Evolutionary conservation across 1,139 yeast genomes (phyloP).

Genomic region (Pichia sp.): DNA sequence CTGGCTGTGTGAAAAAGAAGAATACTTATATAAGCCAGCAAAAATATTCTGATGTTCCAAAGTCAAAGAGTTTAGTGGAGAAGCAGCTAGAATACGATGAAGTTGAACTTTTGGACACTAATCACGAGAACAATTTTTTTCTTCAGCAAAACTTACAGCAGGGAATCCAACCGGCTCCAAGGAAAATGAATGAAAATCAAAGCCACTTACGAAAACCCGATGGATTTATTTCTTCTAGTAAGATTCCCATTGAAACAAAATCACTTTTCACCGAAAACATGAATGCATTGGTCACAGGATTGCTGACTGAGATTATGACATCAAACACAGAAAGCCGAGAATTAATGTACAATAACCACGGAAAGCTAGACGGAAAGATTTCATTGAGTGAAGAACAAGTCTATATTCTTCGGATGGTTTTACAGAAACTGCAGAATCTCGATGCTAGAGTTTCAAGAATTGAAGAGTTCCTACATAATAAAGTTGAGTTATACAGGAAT

Average conservation of each 20-base stretch:
- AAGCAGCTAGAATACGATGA: neutral
- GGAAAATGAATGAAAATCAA: neutral
- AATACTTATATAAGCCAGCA: no score
- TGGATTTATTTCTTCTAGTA: no score
- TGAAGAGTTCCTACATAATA: neutral
- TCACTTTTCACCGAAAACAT: no score
- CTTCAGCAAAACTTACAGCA: conserved; percentile 4
- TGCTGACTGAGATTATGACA: no score
- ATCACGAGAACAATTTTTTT: conserved; percentile 4
- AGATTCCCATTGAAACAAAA: no score
- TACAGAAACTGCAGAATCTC: conserved; percentile 6
- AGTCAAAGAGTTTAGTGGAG: no score
- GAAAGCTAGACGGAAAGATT: no score
- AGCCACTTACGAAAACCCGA: neutral
- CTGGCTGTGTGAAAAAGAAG: conserved; percentile 19
- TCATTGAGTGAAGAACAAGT: conserved; percentile 5
- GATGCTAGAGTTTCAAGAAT: conserved; percentile 2
- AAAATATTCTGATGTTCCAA: no score
- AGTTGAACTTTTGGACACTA: conserved; percentile 4
- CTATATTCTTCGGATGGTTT: conserved; percentile 1
- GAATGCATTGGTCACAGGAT: no score
- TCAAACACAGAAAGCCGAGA: no score
- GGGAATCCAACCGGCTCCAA: no score
- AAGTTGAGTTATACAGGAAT: neutral
- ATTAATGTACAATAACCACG: no score